Base-by-base conservation (phyloP, 208 protist species). In the Trypanosomatidae sp. region DNA sequence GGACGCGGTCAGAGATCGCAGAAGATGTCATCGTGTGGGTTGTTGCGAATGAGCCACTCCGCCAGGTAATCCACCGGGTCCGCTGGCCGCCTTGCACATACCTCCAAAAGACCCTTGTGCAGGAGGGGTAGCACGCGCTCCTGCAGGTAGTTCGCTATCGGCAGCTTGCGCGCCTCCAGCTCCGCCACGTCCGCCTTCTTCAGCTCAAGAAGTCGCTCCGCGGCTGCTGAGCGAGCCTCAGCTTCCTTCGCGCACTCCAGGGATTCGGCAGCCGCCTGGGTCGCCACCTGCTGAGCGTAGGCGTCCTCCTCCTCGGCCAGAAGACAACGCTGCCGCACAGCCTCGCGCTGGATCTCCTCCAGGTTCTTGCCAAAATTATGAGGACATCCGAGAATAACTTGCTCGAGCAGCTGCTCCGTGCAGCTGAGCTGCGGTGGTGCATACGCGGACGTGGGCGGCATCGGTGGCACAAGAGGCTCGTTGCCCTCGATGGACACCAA, bases 31-130 rank as follows among this genome's bases (percentile, higher is more conserved):
- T 97, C 89, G 59, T 91, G 79, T 33, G 94, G 93, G 78, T 98
- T 98, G 80, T 98, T 85, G 12, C 87, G 86, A 28, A 97, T 85
- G 3, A 98, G 79, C 91, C 92, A 98, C 80, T 98, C 91, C 22
- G 95, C 94, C 44, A 99, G 79, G 72, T 91, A 98, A 76, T 99
- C 98, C 1, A 98, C 86, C 5, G 98, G 98, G 73, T 99, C 95
- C 15, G 97, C 92, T 2, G 98, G 98, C 15, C 90, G 90, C 62
- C 69, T 64, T 59, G 95, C 90, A 74, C 91, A 95, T 22, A 98
- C 95, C 86, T 98, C 91, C 30, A 98, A 68, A n/a, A 98, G 82
- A 6, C 97, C 96, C 69, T 97, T 96, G 66, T 93, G 98, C 28
- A 99, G 76, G 28, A 97, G 83, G 17, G 97, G 97, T 71, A 99